Base-by-base conservation (phyloP, 441 rosid genomes). In the Erodium texanum region DNA sequence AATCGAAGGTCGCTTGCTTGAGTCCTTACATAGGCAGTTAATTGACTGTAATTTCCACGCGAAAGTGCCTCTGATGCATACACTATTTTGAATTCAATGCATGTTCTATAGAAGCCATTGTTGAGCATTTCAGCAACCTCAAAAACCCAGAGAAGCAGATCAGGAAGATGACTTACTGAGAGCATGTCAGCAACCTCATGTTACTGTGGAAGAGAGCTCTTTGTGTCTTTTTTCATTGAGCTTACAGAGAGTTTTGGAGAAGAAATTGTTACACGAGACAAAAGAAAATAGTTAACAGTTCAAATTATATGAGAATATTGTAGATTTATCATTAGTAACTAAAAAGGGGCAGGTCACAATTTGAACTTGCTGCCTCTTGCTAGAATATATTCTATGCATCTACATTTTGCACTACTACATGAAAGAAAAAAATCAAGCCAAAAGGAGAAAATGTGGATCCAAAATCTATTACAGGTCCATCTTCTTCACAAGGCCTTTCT, bases 1-100 rank as follows among this genome's bases (percentile, higher is more conserved):
- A 6, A 54, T 19, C 0, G 62, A 54, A 18, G 62, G 62, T 54
- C 62, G 23, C 62, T 54, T 54, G 62, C 23, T 19, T 19, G 62
- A 87, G 67, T 84, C 92, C 65, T 80, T 79, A 24, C 79, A 71
- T 9, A 90, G 87, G 78, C 97, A 90, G n/a, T n/a, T n/a, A n/a
- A 70, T 82, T 87, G 64, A 90, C 70, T 11, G 94, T 78, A 70
- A 90, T 87, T 66, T 89, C 86, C 10, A 70, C 15, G 97, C 94
- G 27, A 78, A 90, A 22, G 87, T 83, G 15, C 96, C 96, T n/a
- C 76, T 65, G 1, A 89, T 77, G n/a, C n/a, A n/a, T n/a, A n/a
- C n/a, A n/a, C n/a, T n/a, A n/a, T n/a, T n/a, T n/a, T n/a, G n/a
- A n/a, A n/a, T n/a, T n/a, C n/a, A n/a, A n/a, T n/a, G n/a, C n/a